A percentile compares a stretch with the other conserved stretches of the same genome.
Conservation (phyloP, 2,329 filamentous ascomycete genomes). For the Fusarium pseudoanthophilum region DNA sequence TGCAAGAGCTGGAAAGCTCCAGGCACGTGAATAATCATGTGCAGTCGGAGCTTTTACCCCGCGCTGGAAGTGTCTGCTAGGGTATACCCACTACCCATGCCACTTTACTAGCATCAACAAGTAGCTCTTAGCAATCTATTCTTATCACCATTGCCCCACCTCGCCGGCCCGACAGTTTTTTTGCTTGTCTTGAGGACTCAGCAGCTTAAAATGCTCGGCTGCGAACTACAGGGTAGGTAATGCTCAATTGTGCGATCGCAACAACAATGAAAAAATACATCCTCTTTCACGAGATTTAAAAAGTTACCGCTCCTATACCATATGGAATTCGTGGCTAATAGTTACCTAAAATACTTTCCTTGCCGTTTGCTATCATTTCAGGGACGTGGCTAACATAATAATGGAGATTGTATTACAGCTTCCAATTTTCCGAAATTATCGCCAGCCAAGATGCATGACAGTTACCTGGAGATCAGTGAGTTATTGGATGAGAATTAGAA, state of each 20-base stretch:
- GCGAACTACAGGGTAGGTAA: neutral
- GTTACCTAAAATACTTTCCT: too few species aligned
- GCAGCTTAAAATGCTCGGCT: neutral
- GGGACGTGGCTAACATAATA: neutral
- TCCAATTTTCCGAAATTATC: too few species aligned
- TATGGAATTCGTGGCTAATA: rapidly evolving
- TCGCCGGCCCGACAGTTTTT: neutral
- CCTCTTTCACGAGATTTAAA: neutral
- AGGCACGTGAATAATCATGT: neutral
- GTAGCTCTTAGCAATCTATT: neutral
- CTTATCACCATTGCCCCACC: rapidly evolving
- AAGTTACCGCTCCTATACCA: rapidly evolving
- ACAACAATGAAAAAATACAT: neutral
- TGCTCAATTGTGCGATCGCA: neutral
- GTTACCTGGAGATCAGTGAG: too few species aligned
- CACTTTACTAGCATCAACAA: rapidly evolving
- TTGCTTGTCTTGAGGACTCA: neutral
- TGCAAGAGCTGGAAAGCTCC: neutral
- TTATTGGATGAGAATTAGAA: too few species aligned
- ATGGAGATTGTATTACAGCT: rapidly evolving
- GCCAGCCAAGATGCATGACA: too few species aligned
- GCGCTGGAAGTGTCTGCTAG: rapidly evolving
- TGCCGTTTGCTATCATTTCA: too few species aligned
- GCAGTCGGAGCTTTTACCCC: neutral
- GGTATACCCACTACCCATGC: neutral